Base-by-base conservation (phyloP, 78 protist genomes). In the Pigoraptor vietnamica region DNA sequence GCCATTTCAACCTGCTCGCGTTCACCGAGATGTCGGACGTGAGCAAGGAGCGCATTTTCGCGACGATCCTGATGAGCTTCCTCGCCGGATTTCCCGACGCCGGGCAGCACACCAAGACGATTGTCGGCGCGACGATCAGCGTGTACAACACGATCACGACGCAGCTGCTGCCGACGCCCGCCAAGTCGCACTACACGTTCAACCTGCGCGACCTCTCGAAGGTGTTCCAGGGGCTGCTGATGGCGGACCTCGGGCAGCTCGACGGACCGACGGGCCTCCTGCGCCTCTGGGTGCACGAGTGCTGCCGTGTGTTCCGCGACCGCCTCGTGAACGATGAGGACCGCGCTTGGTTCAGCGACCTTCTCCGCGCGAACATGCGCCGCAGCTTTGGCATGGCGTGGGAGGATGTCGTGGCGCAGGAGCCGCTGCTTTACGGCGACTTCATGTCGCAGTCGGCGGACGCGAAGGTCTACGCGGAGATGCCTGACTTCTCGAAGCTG, bases 151-250 rank as follows among this genome's bases (percentile, higher is more conserved):
- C 38, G 14, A 90, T 91, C 37, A 1, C 40, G 55, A 32, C 1
- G 0, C 90, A 81, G 40, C 92, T 97, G 82, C 93, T 95, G 14
- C 99, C 99, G 24, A 97, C 98, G 1, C 99, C 98, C 0, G 84
- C 91, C 36, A 95, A 96, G 89, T 92, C 95, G 29, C 99, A 98
- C 93, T 98, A 98, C 95, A 95, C 98, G 6, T 98, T 97, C 98
- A 98, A 97, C 95, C 89, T 98, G 90, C 95, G 99, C n/a, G 99
- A 97, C 81, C 89, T 98, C 10, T 1, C 97, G 24, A 94, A 93
- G 25, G 97, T 97, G 37, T 91, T 97, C 90, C 96, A 96, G 67
- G 97, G 97, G 25, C 32, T 97, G 29, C 91, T 92, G 81, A 79
- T 87, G 84, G 92, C 90, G 35, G 92, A 93, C 21, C 86, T 92